Conservation (phyloP, 768 basidiomycete species). For the Lepiota venenata region DNA sequence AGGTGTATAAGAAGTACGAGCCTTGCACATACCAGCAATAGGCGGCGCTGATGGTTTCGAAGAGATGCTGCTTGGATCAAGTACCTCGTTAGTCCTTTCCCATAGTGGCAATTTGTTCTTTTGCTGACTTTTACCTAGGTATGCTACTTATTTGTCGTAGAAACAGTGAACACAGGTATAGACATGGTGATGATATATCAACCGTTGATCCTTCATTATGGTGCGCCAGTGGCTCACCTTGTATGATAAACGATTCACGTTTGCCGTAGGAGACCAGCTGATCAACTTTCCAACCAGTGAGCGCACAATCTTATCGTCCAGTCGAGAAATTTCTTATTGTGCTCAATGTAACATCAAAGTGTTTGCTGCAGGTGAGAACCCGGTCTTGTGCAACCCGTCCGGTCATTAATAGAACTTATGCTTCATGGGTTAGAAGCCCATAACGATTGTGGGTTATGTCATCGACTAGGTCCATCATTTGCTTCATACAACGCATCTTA, state of each 20-base stretch:
- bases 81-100: slow-evolving; percentile 27
- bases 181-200: slow-evolving; percentile 46
- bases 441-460: slow-evolving; percentile 25
- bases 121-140: slow-evolving; percentile 25
- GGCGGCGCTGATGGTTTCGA: not conserved
- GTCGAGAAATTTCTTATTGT: not conserved
- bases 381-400: not conserved
- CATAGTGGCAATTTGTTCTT: not conserved
- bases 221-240: slow-evolving; percentile 13
- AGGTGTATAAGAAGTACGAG: slow-evolving; percentile 35
- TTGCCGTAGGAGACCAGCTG: slow-evolving; percentile 24
- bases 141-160: slow-evolving; percentile 37
- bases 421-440: slow-evolving; percentile 29
- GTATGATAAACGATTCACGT: not conserved
- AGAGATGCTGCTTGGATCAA: slow-evolving; percentile 44
- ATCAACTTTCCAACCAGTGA: slow-evolving; percentile 29
- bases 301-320: slow-evolving; percentile 14
- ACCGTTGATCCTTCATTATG: slow-evolving; percentile 39
- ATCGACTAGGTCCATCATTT: not conserved
- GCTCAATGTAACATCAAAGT: slow-evolving; percentile 15
- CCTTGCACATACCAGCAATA: not conserved
- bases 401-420: not conserved
- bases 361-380: slow-evolving; percentile 25
- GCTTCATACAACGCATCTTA: slow-evolving; percentile 4
- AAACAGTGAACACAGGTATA: slow-evolving; percentile 40